A percentile compares a stretch with the other conserved stretches of the same genome.
Evolutionary conservation across 495 filamentous ascomycete genomes (phyloP).

Genomic region (Alectoria sarmentosa): DNA sequence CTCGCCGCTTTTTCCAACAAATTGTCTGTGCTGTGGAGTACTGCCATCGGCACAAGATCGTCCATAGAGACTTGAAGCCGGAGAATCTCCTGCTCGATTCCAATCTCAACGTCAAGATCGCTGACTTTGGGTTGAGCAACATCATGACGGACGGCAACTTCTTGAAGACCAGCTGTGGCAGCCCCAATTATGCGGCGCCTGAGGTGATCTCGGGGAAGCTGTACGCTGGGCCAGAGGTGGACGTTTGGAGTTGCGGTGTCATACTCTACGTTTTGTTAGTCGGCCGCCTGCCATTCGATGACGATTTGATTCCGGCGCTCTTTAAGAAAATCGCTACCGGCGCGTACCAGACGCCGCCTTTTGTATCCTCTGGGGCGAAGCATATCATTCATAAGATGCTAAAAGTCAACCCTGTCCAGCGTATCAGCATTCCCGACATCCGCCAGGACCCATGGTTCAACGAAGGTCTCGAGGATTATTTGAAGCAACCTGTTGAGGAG

Average conservation of each 20-base stretch:
- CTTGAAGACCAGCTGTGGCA: constrained; percentile 95
- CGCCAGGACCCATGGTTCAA: constrained; percentile 93
- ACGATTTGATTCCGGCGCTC: constrained; percentile 84
- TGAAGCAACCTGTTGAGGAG: constrained; percentile 85
- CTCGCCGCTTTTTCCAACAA: constrained; percentile 96
- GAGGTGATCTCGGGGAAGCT: constrained; percentile 97
- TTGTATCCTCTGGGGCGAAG: constrained; percentile 79
- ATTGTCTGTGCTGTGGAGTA: constrained; percentile 99
- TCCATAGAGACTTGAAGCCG: constrained; percentile 94
- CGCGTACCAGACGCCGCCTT: constrained; percentile 79
- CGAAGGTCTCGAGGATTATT: constrained; percentile 73
- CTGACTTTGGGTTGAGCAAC: constrained; percentile 96
- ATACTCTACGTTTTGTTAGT: constrained; percentile 94
- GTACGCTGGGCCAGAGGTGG: constrained; percentile 95
- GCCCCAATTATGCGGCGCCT: constrained; percentile 95
- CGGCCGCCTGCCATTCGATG: constrained; percentile 90
- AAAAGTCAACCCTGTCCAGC: constrained; percentile 86
- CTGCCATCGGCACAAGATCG: constrained; percentile 97
- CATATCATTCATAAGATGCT: constrained; percentile 87
- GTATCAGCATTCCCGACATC: constrained; percentile 89
- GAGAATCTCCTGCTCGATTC: constrained; percentile 94
- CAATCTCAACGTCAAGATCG: constrained; percentile 95
- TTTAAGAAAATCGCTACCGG: constrained; percentile 89
- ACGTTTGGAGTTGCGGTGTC: constrained; percentile 98
- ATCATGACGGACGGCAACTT: constrained; percentile 99